These are phyloP conservation scores for Podospora australis DNA, from an alignment of 495 filamentous ascomycete genomes.

Conservation along the genomic window DNA sequence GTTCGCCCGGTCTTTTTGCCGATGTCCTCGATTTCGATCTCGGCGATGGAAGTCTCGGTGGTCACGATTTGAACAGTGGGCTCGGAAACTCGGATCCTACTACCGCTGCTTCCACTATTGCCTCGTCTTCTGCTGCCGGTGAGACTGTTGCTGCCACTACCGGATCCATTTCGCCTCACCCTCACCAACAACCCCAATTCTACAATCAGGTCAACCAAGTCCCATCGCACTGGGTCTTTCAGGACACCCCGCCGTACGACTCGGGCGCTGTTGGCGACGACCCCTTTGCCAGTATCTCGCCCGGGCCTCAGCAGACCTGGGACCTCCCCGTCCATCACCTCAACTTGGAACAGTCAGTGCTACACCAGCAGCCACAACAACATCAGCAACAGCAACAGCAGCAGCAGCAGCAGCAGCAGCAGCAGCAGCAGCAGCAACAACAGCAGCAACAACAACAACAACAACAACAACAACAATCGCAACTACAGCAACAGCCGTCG, in stretches of 20 bases:
- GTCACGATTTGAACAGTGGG: slow-evolving; percentile 7
- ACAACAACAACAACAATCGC: slow-evolving; percentile 20
- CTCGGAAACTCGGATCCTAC: slow-evolving; percentile 16
- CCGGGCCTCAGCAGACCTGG: slow-evolving; percentile 20
- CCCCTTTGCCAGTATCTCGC: slow-evolving; percentile 13
- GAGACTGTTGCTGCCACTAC: slow-evolving; percentile 17
- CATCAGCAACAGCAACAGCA: neutral
- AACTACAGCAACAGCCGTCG: slow-evolving; percentile 23
- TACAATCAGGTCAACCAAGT: slow-evolving; percentile 27
- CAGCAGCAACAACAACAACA: slow-evolving; percentile 22
- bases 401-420: too few species aligned
- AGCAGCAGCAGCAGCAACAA: too few species aligned
- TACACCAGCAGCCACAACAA: slow-evolving; percentile 26
- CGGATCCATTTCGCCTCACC: slow-evolving; percentile 11
- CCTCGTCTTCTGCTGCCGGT: slow-evolving; percentile 8
- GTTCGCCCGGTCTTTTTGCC: slow-evolving; percentile 23
- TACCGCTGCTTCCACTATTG: slow-evolving; percentile 7
- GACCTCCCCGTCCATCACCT: slow-evolving; percentile 23
- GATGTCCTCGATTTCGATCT: slow-evolving; percentile 17
- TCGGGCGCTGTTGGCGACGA: slow-evolving; percentile 17
- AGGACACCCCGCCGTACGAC: slow-evolving; percentile 42
- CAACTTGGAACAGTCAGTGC: slow-evolving; percentile 18
- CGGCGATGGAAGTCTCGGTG: slow-evolving; percentile 9
- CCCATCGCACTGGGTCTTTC: slow-evolving; percentile 34
- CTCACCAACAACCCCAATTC: slow-evolving; percentile 20